Evolutionary conservation across 768 basidiomycete species (phyloP).

Genomic region (Cubamyces sp.): DNA sequence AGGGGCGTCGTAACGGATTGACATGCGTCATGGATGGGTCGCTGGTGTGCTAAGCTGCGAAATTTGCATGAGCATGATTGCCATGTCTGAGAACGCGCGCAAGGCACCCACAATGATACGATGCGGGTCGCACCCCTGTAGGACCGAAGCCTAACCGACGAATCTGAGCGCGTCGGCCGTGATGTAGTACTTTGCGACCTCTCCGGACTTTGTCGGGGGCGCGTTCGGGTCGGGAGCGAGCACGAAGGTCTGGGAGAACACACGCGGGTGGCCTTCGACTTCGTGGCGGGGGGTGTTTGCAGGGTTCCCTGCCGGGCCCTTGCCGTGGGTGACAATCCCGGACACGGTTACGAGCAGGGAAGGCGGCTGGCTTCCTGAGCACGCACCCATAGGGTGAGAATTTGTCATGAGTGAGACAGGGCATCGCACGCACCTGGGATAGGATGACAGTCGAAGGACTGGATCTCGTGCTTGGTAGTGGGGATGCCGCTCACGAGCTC

Average conservation of each 20-base stretch:
- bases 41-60: not conserved
- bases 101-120: conserved; percentile 1
- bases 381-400: not conserved
- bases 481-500: conserved; percentile 76
- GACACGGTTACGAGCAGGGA: conserved; percentile 80
- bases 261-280: conserved; percentile 77
- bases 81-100: conserved; percentile 8
- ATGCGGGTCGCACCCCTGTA: conserved; percentile 1
- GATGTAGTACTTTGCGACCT: conserved; percentile 82
- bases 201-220: conserved; percentile 65
- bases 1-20: not conserved
- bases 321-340: conserved; percentile 76
- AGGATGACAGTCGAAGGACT: conserved; percentile 89
- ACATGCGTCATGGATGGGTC: not conserved
- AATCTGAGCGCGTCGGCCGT: conserved; percentile 81
- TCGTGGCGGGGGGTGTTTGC: conserved; percentile 49
- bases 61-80: conserved; percentile 10
- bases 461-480: conserved; percentile 79
- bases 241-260: conserved; percentile 88
- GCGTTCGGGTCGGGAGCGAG: conserved; percentile 76
- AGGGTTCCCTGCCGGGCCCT: conserved; percentile 61
- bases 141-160: conserved; percentile 57
- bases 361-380: conserved; percentile 73
- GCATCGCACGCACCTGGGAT: conserved; percentile 64
- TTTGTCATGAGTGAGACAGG: conserved; percentile 1